phyloP scores from a whole-genome alignment of 805 yeast genomes.

The Kluyveromyces nonfermentans region DNA sequence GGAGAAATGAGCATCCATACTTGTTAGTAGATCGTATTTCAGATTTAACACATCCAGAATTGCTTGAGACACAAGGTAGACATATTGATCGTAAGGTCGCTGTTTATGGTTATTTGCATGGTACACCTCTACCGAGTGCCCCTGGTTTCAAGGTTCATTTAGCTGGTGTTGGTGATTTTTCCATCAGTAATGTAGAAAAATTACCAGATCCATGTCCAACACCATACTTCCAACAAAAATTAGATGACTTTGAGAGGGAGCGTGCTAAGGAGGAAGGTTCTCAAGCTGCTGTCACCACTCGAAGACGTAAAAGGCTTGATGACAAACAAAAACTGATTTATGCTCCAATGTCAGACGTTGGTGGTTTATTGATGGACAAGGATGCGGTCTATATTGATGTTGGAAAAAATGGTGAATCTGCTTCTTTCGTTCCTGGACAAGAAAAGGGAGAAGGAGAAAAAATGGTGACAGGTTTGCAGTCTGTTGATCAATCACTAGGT shows the following conservation, averaged over 20 bases:
- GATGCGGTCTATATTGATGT: slow-evolving; percentile 90
- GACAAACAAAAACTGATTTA: slow-evolving; percentile 90
- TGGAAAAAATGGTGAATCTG: slow-evolving; percentile 28
- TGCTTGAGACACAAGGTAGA: slow-evolving; percentile 58
- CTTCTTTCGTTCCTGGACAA: slow-evolving; percentile 49
- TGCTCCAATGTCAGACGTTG: slow-evolving; percentile 99
- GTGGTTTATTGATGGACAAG: slow-evolving; percentile 92
- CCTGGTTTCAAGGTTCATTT: slow-evolving; percentile 73
- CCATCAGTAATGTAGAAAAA: slow-evolving; percentile 68
- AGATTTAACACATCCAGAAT: slow-evolving; percentile 88
- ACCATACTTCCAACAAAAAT: slow-evolving; percentile 78
- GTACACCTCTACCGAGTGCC: slow-evolving; percentile 66
- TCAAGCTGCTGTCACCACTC: slow-evolving; percentile 42
- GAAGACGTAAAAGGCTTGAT: slow-evolving; percentile 85
- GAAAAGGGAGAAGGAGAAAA: slow-evolving; percentile 80
- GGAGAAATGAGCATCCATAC: slow-evolving; percentile 99
- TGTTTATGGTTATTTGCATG: slow-evolving; percentile 88
- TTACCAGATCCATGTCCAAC: slow-evolving; percentile 99
- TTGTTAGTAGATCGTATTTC: slow-evolving; percentile 83
- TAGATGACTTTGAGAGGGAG: slow-evolving; percentile 75
- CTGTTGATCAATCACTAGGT: slow-evolving; percentile 49
- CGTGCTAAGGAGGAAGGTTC: slow-evolving; percentile 58
- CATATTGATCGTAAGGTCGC: slow-evolving; percentile 87
- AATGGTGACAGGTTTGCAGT: slow-evolving; percentile 73
- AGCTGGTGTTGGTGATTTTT: slow-evolving; percentile 91